Percentiles rank a stretch among this genome's conserved stretches.
Evolutionary conservation across 345 rosid genomes (phyloP).

Genomic region (rapeseed (Brassica napus)): DNA sequence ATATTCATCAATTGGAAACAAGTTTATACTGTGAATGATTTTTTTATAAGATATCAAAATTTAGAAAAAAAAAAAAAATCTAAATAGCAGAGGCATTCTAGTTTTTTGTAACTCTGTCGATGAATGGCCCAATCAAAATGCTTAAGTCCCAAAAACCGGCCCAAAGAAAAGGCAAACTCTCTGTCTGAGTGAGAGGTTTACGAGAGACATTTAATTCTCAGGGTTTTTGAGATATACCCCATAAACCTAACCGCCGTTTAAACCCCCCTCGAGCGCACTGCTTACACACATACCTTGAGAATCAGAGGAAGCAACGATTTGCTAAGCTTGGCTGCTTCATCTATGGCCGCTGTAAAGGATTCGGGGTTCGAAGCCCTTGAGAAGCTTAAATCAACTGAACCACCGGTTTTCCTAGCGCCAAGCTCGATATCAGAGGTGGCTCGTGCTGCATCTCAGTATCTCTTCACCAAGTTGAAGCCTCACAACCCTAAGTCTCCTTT

Average conservation of each 20-base stretch:
- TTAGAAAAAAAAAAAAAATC: neutral
- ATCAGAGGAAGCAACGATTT: neutral
- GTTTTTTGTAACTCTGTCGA: neutral
- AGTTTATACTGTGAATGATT: too few relatives aligned
- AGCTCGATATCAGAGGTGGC: constrained; percentile 52
- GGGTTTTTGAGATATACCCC: constrained; percentile 11
- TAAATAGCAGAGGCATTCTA: neutral
- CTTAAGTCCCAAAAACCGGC: neutral
- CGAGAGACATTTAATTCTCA: neutral
- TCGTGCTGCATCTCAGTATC: constrained; percentile 60
- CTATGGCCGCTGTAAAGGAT: constrained; percentile 46
- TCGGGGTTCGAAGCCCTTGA: constrained; percentile 53
- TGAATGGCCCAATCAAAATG: neutral
- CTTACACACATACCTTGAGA: neutral
- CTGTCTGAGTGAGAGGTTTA: neutral
- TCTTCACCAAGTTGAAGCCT: constrained; percentile 60
- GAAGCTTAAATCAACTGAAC: constrained; percentile 62
- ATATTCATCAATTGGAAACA: neutral
- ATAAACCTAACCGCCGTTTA: constrained; percentile 16
- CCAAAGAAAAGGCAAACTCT: neutral
- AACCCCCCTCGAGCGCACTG: neutral
- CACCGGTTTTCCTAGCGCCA: constrained; percentile 71
- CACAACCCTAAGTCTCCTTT: constrained; percentile 64
- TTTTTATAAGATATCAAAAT: too few relatives aligned
- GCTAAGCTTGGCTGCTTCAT: constrained; percentile 5